phyloP scores from a whole-genome alignment of 139 green algal species.

The Chlamydomonas eustigma region DNA sequence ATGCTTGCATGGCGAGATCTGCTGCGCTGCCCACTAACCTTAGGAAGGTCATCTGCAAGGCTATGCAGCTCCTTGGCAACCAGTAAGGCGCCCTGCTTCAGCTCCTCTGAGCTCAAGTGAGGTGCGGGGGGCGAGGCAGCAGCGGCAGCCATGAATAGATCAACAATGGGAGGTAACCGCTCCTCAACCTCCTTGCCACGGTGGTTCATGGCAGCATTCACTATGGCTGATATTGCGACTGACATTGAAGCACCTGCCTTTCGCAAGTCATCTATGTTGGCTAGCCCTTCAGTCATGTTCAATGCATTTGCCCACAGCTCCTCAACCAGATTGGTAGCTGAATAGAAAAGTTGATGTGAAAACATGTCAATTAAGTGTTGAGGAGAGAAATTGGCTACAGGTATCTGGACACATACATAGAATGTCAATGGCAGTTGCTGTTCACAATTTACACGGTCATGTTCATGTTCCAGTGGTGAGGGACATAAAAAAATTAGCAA shows the following conservation, averaged over 20 bases:
- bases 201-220: constrained; percentile 6
- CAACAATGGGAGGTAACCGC: neutral
- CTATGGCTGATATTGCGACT: neutral
- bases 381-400: neutral
- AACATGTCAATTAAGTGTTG: neutral
- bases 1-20: neutral
- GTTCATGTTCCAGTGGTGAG: neutral
- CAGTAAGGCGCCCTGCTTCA: neutral
- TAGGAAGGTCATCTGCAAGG: constrained; percentile 10
- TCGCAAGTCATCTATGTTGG: constrained; percentile 3
- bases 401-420: neutral
- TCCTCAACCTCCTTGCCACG: neutral
- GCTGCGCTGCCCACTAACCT: neutral
- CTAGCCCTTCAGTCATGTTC: neutral
- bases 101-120: neutral
- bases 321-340: constrained; percentile 1
- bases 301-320: neutral
- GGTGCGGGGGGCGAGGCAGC: neutral
- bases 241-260: neutral
- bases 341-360: neutral
- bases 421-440: neutral
- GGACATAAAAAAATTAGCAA: neutral
- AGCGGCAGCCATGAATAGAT: neutral
- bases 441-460: neutral
- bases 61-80: neutral